A percentile compares a stretch with the other conserved stretches of the same genome.
Conservation (phyloP, 177 flowering plant genomes). For the Vitis hybrid region DNA sequence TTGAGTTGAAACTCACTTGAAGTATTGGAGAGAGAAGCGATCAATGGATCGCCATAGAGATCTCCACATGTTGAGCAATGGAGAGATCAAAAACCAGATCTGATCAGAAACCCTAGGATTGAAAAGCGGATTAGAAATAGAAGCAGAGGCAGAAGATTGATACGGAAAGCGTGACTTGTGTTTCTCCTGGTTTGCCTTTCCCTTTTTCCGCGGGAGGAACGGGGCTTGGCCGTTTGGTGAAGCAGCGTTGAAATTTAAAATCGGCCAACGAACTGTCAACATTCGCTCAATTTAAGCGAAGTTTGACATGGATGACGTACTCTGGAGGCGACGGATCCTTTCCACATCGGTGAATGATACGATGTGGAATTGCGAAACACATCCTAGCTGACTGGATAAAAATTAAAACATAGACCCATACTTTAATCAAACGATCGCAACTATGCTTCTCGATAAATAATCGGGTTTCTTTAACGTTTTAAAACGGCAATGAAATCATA, state of each 20-base stretch:
- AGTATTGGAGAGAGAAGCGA: constrained; percentile 59
- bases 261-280: constrained; percentile 29
- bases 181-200: background rate
- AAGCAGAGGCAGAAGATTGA: background rate
- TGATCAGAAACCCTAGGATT: background rate
- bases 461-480: too few species aligned
- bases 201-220: background rate
- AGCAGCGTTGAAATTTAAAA: background rate
- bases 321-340: constrained; percentile 1
- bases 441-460: too few species aligned
- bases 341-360: too few species aligned
- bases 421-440: too few species aligned
- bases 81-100: background rate
- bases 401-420: too few species aligned
- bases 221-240: constrained; percentile 25
- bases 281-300: background rate
- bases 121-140: background rate
- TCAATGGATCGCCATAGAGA: constrained; percentile 59
- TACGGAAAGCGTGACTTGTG: background rate
- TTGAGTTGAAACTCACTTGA: constrained; percentile 36
- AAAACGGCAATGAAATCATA: too few species aligned
- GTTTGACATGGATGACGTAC: too few species aligned
- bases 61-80: constrained; percentile 41
- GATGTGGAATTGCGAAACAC: too few species aligned
- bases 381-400: too few species aligned